Percentiles rank a stretch among this genome's conserved stretches.
Evolutionary conservation across 768 basidiomycete species (phyloP).

Genomic region (Tricholoma terreum): DNA sequence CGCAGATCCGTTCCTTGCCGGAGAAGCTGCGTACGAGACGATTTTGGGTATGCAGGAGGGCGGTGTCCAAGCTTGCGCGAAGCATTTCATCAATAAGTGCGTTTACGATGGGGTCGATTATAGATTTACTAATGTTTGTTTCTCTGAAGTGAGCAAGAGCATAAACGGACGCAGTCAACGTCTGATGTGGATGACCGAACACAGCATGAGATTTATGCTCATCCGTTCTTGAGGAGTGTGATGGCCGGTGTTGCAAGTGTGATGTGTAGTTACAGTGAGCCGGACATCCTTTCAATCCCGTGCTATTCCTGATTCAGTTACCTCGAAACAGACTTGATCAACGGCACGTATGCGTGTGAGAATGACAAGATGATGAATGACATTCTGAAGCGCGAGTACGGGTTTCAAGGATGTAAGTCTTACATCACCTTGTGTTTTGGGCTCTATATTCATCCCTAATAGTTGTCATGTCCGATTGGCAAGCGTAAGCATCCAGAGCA

Average conservation of each 20-base stretch:
- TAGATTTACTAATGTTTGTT: not conserved
- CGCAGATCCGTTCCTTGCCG: slow-evolving; percentile 83
- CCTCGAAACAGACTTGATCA: slow-evolving; percentile 50
- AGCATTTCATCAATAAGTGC: slow-evolving; percentile 78
- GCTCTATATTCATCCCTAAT: not conserved
- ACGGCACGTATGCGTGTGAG: slow-evolving; percentile 73
- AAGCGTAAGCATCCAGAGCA: slow-evolving; percentile 38
- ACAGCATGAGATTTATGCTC: slow-evolving; percentile 70
- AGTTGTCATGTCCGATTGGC: slow-evolving; percentile 77
- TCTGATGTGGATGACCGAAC: slow-evolving; percentile 81
- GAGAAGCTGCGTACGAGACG: slow-evolving; percentile 77
- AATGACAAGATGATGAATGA: slow-evolving; percentile 69
- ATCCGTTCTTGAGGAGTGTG: slow-evolving; percentile 66
- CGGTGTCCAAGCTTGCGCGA: slow-evolving; percentile 86
- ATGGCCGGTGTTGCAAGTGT: slow-evolving; percentile 71
- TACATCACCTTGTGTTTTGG: not conserved
- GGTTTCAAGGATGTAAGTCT: slow-evolving; percentile 68
- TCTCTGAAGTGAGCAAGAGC: slow-evolving; percentile 61
- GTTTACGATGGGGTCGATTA: slow-evolving; percentile 16
- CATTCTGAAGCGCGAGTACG: slow-evolving; percentile 71
- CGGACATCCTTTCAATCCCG: not conserved
- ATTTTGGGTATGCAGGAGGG: slow-evolving; percentile 74
- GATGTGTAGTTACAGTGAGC: slow-evolving; percentile 76
- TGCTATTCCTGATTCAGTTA: not conserved
- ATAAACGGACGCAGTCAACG: slow-evolving; percentile 48